A percentile compares a stretch with the other conserved stretches of the same genome.
phyloP scores from a whole-genome alignment of 2,329 filamentous ascomycete species.

The Purpureocillium lavendulum region DNA sequence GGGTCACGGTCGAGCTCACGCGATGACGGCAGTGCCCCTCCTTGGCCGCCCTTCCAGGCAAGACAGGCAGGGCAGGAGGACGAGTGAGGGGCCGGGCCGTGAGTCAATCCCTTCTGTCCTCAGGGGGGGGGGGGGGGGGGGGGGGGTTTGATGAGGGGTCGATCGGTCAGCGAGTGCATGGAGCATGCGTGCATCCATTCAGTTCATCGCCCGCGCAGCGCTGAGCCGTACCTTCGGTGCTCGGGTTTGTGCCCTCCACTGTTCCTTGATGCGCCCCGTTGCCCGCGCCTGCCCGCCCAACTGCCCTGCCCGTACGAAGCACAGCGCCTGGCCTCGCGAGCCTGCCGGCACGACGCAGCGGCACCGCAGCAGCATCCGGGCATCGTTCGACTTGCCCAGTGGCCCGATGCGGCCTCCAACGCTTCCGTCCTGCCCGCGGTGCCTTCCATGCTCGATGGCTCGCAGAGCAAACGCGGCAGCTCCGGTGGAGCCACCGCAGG shows the following conservation, averaged over 20 bases:
- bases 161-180: too few species aligned
- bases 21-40: slow-evolving; percentile 1
- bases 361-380: too few species aligned
- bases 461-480: not conserved
- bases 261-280: too few species aligned
- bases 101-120: too few species aligned
- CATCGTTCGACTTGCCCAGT: not conserved
- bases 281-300: too few species aligned
- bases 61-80: too few species aligned
- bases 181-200: not conserved
- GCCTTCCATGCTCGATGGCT: not conserved
- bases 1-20: slow-evolving; percentile 1
- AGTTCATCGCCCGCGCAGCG: too few species aligned
- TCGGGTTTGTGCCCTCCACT: not conserved
- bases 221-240: too few species aligned
- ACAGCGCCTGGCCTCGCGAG: too few species aligned
- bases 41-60: not conserved
- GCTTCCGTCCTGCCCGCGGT: not conserved
- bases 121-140: too few species aligned
- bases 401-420: slow-evolving; percentile 1
- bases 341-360: too few species aligned
- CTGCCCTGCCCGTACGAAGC: too few species aligned
- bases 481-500: not conserved
- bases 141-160: not conserved
- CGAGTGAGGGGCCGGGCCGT: not conserved